These are phyloP conservation scores for Brassica incana DNA, from an alignment of 345 rosid genomes.

Conservation along the genomic window DNA sequence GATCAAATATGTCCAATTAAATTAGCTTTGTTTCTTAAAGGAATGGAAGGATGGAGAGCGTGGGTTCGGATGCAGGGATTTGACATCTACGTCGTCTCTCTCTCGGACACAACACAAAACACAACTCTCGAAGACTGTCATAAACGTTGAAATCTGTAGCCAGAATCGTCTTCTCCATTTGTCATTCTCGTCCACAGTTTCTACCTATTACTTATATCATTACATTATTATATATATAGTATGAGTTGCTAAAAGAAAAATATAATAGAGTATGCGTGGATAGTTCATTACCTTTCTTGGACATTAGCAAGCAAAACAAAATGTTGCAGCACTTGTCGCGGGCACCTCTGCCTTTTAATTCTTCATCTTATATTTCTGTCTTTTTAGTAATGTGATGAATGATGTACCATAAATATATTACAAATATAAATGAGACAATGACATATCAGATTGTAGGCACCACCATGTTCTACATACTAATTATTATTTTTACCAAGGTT, in stretches of 20 bases:
- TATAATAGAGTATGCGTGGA: constrained; percentile 6
- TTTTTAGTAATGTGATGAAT: background rate
- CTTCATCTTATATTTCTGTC: background rate
- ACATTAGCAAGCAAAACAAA: constrained; percentile 33
- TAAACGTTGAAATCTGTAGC: constrained; percentile 76
- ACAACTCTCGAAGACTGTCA: constrained; percentile 64
- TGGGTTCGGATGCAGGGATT: constrained; percentile 62
- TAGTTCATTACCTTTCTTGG: constrained; percentile 25
- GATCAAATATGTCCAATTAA: constrained; percentile 17
- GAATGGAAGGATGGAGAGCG: constrained; percentile 49
- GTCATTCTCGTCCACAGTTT: constrained; percentile 70
- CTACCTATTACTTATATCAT: constrained; percentile 11
- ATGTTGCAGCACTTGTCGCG: constrained; percentile 44
- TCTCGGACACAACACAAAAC: constrained; percentile 35
- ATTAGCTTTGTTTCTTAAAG: constrained; percentile 5
- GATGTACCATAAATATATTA: background rate
- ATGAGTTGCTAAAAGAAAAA: too few relatives aligned
- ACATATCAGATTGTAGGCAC: constrained; percentile 28
- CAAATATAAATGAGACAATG: constrained; percentile 25
- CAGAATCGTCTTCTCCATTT: constrained; percentile 86
- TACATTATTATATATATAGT: background rate
- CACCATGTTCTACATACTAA: constrained; percentile 31
- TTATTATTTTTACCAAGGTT: background rate
- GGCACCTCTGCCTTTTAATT: constrained; percentile 33
- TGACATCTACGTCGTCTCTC: constrained; percentile 50